A percentile compares a stretch with the other conserved stretches of the same genome.
Evolutionary conservation across 106 monocot genomes (phyloP).

Genomic region (Apostasia shenzhenica): DNA sequence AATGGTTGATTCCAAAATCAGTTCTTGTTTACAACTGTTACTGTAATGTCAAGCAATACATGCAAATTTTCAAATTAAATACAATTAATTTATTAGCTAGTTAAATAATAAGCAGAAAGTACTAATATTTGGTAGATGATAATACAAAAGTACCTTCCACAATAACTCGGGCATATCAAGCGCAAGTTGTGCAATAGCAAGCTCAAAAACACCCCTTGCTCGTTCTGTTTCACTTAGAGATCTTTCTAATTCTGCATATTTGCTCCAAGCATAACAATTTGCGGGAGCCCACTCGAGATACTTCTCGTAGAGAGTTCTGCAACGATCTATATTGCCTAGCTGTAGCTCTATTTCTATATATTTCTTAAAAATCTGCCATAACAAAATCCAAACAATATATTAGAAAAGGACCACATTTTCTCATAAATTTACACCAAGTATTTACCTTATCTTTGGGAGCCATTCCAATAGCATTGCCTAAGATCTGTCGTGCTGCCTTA

Average conservation of each 20-base stretch:
- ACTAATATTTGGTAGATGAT: background rate
- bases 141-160: conserved; percentile 67
- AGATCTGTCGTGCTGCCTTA: conserved; percentile 54
- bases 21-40: too few relatives aligned
- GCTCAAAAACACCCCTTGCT: conserved; percentile 71
- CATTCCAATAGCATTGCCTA: conserved; percentile 93
- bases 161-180: conserved; percentile 93
- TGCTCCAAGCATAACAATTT: conserved; percentile 98
- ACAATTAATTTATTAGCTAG: too few relatives aligned
- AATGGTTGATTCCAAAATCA: too few relatives aligned
- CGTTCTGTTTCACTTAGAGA: conserved; percentile 82
- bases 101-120: too few relatives aligned
- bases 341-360: conserved; percentile 89
- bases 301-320: conserved; percentile 78
- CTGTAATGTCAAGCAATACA: too few relatives aligned
- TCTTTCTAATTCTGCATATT: conserved; percentile 87
- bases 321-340: conserved; percentile 74
- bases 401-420: background rate
- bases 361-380: conserved; percentile 73
- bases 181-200: conserved; percentile 82
- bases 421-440: background rate
- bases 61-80: too few relatives aligned
- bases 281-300: conserved; percentile 89
- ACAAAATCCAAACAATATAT: background rate
- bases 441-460: conserved; percentile 91